Conservation (phyloP, 208 protist genomes). For the Phytomonas sp. region DNA sequence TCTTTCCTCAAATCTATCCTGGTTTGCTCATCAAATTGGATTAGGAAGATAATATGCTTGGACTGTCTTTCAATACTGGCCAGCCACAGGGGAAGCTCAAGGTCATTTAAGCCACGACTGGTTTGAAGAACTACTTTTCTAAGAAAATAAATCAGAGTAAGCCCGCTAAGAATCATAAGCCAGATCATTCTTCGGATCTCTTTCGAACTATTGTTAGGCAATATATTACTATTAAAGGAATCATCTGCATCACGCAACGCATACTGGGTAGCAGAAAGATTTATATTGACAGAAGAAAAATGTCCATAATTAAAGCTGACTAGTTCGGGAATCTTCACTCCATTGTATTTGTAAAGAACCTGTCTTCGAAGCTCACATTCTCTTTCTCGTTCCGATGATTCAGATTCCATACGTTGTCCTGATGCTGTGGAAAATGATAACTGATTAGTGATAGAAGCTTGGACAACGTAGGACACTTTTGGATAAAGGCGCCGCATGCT, state of each 20-base stretch:
- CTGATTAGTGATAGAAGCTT: background rate
- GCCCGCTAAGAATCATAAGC: slow-evolving; percentile 34
- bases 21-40: slow-evolving; percentile 34
- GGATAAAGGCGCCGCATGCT: background rate
- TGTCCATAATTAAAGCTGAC: slow-evolving; percentile 30
- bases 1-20: slow-evolving; percentile 24
- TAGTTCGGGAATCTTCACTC: slow-evolving; percentile 26
- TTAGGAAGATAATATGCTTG: slow-evolving; percentile 32
- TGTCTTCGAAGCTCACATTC: slow-evolving; percentile 26
- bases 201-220: background rate
- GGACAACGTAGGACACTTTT: background rate
- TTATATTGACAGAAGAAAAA: slow-evolving; percentile 14
- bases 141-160: slow-evolving; percentile 28
- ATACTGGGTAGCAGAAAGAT: slow-evolving; percentile 1
- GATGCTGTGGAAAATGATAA: background rate
- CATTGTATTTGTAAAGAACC: slow-evolving; percentile 30
- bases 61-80: slow-evolving; percentile 32
- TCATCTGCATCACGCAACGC: background rate
- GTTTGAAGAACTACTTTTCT: slow-evolving; percentile 30
- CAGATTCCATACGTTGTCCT: background rate
- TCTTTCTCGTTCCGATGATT: slow-evolving; percentile 15
- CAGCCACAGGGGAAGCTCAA: slow-evolving; percentile 36
- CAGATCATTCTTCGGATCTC: slow-evolving; percentile 19
- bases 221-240: background rate
- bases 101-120: slow-evolving; percentile 14